These are phyloP conservation scores for Boletus sp. DNA, from an alignment of 768 basidiomycete genomes.

Conservation along the genomic window DNA sequence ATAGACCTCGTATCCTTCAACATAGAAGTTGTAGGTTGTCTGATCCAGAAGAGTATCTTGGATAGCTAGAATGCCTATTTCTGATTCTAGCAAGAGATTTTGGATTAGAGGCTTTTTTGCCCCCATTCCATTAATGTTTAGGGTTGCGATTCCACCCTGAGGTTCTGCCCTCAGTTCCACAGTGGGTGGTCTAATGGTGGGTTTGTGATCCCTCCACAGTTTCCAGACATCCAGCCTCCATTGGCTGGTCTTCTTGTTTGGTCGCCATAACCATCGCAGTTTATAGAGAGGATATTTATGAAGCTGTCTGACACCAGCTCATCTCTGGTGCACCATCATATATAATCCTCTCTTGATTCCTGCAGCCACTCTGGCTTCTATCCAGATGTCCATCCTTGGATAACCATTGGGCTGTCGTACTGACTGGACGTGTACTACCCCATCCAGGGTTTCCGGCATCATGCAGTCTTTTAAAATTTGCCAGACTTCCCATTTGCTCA, in stretches of 20 bases:
- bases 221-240: neutral
- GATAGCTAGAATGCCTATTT: neutral
- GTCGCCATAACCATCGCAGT: neutral
- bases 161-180: neutral
- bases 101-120: neutral
- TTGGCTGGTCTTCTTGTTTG: neutral
- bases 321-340: neutral
- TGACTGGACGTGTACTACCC: neutral
- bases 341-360: neutral
- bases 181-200: rapidly evolving
- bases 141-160: neutral
- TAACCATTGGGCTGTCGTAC: neutral
- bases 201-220: neutral
- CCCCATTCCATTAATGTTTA: neutral
- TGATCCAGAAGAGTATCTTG: neutral
- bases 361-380: neutral
- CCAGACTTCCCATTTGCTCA: neutral
- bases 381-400: neutral
- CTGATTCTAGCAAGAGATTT: neutral
- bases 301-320: neutral
- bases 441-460: neutral
- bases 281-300: neutral
- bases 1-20: too few relatives aligned
- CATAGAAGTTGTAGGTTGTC: too few relatives aligned
- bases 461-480: neutral